Evolutionary conservation across 805 yeast genomes (phyloP).

Genomic region (Starmerella lactis-condensi): DNA sequence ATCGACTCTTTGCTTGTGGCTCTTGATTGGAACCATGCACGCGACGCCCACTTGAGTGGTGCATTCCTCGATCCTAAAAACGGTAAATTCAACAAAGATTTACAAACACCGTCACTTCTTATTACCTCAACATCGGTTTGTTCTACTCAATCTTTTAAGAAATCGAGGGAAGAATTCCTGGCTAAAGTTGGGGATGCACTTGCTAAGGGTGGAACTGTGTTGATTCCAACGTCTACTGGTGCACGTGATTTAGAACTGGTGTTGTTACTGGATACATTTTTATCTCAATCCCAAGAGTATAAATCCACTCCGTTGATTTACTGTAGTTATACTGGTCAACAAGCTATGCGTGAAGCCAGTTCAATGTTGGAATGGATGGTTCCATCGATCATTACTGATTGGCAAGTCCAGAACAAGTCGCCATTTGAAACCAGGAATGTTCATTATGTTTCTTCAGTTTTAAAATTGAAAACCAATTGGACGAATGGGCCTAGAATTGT

Average conservation of each 20-base stretch:
- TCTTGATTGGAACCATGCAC: slow-evolving; percentile 87
- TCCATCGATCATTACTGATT: slow-evolving; percentile 59
- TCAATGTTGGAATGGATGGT: slow-evolving; percentile 95
- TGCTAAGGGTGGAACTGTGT: slow-evolving; percentile 58
- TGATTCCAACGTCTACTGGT: slow-evolving; percentile 65
- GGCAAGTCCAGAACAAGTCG: slow-evolving; percentile 55
- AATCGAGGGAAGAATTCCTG: slow-evolving; percentile 37
- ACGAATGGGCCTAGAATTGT: slow-evolving; percentile 44
- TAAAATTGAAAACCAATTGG: slow-evolving; percentile 20
- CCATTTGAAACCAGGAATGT: slow-evolving; percentile 63
- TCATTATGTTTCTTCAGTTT: slow-evolving; percentile 42
- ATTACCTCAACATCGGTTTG: slow-evolving; percentile 46
- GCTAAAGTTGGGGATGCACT: slow-evolving; percentile 46
- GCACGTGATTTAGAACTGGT: slow-evolving; percentile 68
- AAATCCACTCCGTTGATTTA: slow-evolving; percentile 47
- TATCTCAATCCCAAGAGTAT: slow-evolving; percentile 24
- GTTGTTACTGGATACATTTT: slow-evolving; percentile 49
- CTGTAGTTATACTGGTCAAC: slow-evolving; percentile 61
- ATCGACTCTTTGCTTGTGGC: slow-evolving; percentile 74
- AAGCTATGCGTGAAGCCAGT: slow-evolving; percentile 61
- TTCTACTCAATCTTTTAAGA: slow-evolving; percentile 28
- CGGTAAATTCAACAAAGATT: slow-evolving; percentile 42
- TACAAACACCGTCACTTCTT: slow-evolving; percentile 64
- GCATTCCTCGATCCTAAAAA: slow-evolving; percentile 37
- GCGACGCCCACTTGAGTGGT: slow-evolving; percentile 64